Evolutionary conservation across 495 filamentous ascomycete species (phyloP).

Genomic region (Cenococcum geophilum): DNA sequence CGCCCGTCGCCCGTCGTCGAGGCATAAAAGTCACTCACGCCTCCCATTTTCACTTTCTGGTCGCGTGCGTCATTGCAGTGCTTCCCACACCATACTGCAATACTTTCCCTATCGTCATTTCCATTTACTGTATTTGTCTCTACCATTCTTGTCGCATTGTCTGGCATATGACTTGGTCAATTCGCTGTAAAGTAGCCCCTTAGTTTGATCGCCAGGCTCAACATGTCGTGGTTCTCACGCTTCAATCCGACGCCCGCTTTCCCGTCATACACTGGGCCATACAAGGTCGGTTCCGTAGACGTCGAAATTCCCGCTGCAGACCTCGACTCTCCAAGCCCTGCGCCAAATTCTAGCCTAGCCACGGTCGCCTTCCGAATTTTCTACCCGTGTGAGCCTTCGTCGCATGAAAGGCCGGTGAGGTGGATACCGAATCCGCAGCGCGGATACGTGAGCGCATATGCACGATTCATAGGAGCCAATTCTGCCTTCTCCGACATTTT

Average conservation of each 20-base stretch:
- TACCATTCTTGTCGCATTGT: background rate
- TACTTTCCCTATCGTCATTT: background rate
- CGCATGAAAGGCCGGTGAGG: constrained; percentile 42
- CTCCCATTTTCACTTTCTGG: background rate
- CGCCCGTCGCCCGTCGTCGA: background rate
- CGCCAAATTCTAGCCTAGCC: constrained; percentile 48
- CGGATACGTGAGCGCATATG: constrained; percentile 60
- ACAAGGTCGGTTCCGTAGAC: constrained; percentile 67
- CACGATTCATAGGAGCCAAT: constrained; percentile 57
- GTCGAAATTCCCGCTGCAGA: constrained; percentile 63
- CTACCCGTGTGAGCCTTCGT: constrained; percentile 55
- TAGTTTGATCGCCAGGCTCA: background rate
- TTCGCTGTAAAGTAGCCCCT: constrained; percentile 2
- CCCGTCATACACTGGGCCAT: constrained; percentile 62
- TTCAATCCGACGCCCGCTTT: constrained; percentile 57
- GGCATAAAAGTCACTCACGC: constrained; percentile 1
- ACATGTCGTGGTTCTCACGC: constrained; percentile 37
- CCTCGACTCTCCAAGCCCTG: constrained; percentile 47
- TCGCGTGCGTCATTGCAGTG: constrained; percentile 1
- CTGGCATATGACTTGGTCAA: background rate
- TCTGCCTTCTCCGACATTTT: constrained; percentile 50
- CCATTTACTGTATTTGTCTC: background rate
- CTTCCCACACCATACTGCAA: background rate
- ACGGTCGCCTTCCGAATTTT: constrained; percentile 71
- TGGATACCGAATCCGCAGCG: constrained; percentile 72